phyloP scores from a whole-genome alignment of 495 filamentous ascomycete species.

The Aspergillus sclerotioniger region DNA sequence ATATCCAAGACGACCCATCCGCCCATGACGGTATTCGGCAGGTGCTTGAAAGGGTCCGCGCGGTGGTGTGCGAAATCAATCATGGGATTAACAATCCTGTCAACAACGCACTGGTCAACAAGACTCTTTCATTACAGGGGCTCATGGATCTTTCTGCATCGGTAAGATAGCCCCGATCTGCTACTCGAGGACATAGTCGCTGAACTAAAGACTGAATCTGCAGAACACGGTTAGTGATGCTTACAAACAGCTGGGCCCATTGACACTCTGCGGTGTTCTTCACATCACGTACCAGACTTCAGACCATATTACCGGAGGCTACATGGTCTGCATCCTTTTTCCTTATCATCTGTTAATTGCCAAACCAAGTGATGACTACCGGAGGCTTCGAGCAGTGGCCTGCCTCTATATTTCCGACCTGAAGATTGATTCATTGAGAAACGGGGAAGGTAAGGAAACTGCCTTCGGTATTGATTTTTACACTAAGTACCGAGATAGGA shows the following conservation, averaged over 20 bases:
- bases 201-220: not conserved
- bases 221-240: constrained; percentile 43
- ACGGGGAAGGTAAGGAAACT: constrained; percentile 67
- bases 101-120: constrained; percentile 43
- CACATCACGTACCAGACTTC: constrained; percentile 78
- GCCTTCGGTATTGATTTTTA: not conserved
- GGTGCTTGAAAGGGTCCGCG: constrained; percentile 67
- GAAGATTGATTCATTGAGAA: constrained; percentile 73
- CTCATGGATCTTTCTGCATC: constrained; percentile 65
- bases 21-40: constrained; percentile 77
- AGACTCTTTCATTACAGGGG: constrained; percentile 54
- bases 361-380: constrained; percentile 55
- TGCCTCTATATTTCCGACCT: constrained; percentile 68
- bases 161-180: constrained; percentile 41
- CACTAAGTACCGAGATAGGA: constrained; percentile 46
- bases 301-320: constrained; percentile 66
- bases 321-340: constrained; percentile 87
- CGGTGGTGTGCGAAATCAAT: constrained; percentile 73
- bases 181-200: not conserved
- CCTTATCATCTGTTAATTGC: constrained; percentile 78
- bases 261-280: constrained; percentile 81
- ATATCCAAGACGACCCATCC: constrained; percentile 76
- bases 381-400: constrained; percentile 69
- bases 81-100: constrained; percentile 56
- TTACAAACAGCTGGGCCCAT: constrained; percentile 75